Percentiles rank a stretch among this genome's conserved stretches.
Evolutionary conservation across 495 filamentous ascomycete genomes (phyloP).

Genomic region (Penicillium riverlandense): DNA sequence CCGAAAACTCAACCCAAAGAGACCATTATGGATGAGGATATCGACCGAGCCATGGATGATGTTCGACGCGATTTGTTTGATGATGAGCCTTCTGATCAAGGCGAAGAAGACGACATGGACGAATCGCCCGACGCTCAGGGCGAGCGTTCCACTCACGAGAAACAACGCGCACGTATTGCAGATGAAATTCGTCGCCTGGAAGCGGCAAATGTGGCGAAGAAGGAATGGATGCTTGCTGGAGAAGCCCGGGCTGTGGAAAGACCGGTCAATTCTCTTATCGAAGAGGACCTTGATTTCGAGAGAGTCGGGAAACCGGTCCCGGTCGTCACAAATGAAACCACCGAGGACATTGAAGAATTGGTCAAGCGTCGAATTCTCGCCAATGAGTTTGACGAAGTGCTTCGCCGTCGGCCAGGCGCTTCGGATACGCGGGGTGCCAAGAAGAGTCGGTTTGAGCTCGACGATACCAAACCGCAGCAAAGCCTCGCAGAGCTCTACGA

Average conservation of each 20-base stretch:
- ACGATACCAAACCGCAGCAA: conserved; percentile 80
- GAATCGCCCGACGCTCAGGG: conserved; percentile 41
- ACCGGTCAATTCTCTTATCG: conserved; percentile 84
- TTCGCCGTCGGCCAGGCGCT: conserved; percentile 68
- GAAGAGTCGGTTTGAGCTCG: conserved; percentile 68
- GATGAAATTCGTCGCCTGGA: conserved; percentile 90
- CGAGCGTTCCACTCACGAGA: conserved; percentile 73
- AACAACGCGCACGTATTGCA: conserved; percentile 72
- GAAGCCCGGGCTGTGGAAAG: conserved; percentile 78
- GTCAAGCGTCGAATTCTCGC: conserved; percentile 91
- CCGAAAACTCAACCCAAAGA: conserved; percentile 43
- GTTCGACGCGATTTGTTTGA: conserved; percentile 91
- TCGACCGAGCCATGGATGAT: conserved; percentile 82
- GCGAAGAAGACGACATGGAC: conserved; percentile 32
- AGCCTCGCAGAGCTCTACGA: conserved; percentile 91
- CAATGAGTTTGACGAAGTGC: conserved; percentile 87
- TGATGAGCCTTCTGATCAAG: conserved; percentile 53
- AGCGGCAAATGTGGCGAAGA: conserved; percentile 81
- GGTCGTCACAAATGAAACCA: conserved; percentile 89
- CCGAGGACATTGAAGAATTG: conserved; percentile 85
- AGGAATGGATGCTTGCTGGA: conserved; percentile 83
- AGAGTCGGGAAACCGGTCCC: conserved; percentile 92
- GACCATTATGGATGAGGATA: conserved; percentile 47
- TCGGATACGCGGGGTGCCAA: conserved; percentile 42
- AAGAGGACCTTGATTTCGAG: conserved; percentile 94